Evolutionary conservation across 768 basidiomycete species (phyloP).

Genomic region (Coprinopsis strossmayeri): DNA sequence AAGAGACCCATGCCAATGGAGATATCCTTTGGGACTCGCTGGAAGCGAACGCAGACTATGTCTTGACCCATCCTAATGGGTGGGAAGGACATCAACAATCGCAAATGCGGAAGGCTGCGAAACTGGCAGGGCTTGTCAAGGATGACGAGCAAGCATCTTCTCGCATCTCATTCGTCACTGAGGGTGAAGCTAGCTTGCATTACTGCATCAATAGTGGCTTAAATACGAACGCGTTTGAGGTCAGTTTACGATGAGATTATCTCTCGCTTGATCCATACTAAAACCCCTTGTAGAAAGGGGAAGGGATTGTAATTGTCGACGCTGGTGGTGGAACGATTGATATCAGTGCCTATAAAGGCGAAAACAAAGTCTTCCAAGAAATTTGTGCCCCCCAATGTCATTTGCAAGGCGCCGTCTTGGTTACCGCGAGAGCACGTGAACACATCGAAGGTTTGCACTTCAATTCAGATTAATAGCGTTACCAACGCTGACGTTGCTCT

Average conservation of each 20-base stretch:
- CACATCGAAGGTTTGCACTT: conserved; percentile 3
- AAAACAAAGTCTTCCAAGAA: conserved; percentile 24
- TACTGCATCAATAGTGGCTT: conserved; percentile 43
- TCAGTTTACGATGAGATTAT: too few relatives aligned
- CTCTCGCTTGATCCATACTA: background rate
- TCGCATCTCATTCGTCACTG: conserved; percentile 48
- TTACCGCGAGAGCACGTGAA: conserved; percentile 19
- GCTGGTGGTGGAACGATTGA: conserved; percentile 41
- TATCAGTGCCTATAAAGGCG: conserved; percentile 29
- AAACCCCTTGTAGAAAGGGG: background rate
- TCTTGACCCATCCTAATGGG: conserved; percentile 58
- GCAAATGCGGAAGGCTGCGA: conserved; percentile 46
- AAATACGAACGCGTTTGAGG: conserved; percentile 16
- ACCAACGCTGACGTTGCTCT: background rate
- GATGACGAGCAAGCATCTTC: conserved; percentile 27
- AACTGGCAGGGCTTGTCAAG: conserved; percentile 43
- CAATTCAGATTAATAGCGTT: too few relatives aligned
- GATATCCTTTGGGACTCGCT: conserved; percentile 14
- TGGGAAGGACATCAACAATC: conserved; percentile 55
- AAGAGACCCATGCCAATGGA: conserved; percentile 10
- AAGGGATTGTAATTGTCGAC: conserved; percentile 34
- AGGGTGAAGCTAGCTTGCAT: conserved; percentile 57
- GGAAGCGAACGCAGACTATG: conserved; percentile 35
- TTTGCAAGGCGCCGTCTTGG: conserved; percentile 36
- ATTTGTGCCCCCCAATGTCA: conserved; percentile 20